These are phyloP conservation scores for Delonix regia DNA, from an alignment of 306 rosid species.

Conservation along the genomic window DNA sequence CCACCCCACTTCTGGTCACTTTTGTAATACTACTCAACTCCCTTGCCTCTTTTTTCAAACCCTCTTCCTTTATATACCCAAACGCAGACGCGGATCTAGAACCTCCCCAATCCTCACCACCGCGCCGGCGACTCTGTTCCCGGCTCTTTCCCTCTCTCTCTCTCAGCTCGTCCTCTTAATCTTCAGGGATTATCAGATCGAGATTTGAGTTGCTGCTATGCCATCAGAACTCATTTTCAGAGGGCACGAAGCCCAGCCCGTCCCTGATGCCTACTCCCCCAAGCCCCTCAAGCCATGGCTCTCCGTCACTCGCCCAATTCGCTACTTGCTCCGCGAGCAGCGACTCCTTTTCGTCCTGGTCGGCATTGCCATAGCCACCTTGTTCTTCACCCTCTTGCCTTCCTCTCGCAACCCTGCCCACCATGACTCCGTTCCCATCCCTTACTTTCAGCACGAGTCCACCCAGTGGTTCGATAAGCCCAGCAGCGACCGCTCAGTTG, in stretches of 20 bases:
- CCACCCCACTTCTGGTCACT: not conserved
- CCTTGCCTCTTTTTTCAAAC: not conserved
- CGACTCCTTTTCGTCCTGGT: slow-evolving; percentile 60
- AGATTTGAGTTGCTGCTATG: not conserved
- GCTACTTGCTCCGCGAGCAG: slow-evolving; percentile 69
- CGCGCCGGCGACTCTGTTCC: slow-evolving; percentile 1
- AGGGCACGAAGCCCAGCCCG: slow-evolving; percentile 61
- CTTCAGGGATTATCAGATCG: not conserved
- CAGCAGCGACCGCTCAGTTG: slow-evolving; percentile 39
- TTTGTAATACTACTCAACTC: slow-evolving; percentile 13
- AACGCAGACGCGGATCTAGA: not conserved
- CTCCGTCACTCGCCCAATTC: slow-evolving; percentile 57
- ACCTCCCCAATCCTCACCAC: too few relatives aligned
- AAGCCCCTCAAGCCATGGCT: slow-evolving; percentile 66
- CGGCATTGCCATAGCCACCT: slow-evolving; percentile 72
- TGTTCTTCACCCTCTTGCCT: slow-evolving; percentile 49
- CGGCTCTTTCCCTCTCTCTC: not conserved
- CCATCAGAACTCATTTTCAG: slow-evolving; percentile 63
- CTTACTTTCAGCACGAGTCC: slow-evolving; percentile 31
- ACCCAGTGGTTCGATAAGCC: slow-evolving; percentile 33
- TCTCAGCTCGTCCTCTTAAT: too few relatives aligned
- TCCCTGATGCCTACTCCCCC: slow-evolving; percentile 55
- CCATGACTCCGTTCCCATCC: slow-evolving; percentile 36
- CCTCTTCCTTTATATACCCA: slow-evolving; percentile 19
- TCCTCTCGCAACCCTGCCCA: slow-evolving; percentile 17